Evolutionary conservation across 139 green algal genomes (phyloP).

Genomic region (Closterium sp.): DNA sequence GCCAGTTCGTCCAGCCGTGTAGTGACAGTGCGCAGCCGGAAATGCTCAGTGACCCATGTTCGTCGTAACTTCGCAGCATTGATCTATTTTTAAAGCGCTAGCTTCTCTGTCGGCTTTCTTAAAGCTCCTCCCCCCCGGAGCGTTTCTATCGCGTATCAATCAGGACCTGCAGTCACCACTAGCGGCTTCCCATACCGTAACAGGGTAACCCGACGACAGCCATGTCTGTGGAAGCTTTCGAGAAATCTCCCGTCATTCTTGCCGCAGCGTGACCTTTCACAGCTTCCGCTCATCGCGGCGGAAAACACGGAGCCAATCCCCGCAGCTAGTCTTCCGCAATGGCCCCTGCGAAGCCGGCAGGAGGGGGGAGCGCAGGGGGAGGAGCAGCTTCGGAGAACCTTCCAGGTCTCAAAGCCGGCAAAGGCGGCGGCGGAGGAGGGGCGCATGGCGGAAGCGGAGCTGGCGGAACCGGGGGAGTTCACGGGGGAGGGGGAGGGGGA

Average conservation of each 20-base stretch:
- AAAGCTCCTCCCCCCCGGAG: too few species aligned
- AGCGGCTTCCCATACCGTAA: background rate
- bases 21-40: background rate
- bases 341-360: background rate
- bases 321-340: background rate
- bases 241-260: background rate
- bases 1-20: background rate
- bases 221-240: background rate
- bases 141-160: background rate
- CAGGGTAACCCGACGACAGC: background rate
- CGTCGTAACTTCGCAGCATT: background rate
- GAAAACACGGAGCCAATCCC: background rate
- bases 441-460: background rate
- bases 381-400: background rate
- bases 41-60: background rate
- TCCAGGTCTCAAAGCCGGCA: background rate
- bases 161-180: background rate
- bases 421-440: background rate
- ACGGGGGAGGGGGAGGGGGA: background rate
- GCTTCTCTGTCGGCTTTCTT: background rate
- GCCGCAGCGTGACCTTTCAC: background rate
- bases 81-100: background rate
- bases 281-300: background rate
- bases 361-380: background rate
- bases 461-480: background rate